These are phyloP conservation scores for Cryptosporidium viatorum DNA, from an alignment of 169 alveolate species.

Conservation along the genomic window DNA sequence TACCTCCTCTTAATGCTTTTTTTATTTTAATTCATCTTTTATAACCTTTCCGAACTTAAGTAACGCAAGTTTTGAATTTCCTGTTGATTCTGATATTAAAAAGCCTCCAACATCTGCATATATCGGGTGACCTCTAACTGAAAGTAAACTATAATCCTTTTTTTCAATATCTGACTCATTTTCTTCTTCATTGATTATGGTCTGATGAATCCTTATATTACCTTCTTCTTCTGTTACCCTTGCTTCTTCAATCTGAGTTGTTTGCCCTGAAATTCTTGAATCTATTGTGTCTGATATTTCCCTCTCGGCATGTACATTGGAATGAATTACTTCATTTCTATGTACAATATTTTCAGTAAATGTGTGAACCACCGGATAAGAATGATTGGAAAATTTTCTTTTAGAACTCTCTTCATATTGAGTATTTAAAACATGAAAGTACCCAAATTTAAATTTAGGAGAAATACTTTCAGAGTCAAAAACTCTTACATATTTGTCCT, in stretches of 20 bases:
- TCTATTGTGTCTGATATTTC: neutral
- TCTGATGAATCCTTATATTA: neutral
- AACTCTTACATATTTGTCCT: constrained; percentile 14
- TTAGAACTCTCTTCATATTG: neutral
- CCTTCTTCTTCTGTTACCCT: neutral
- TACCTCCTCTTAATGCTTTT: neutral
- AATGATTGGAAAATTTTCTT: neutral
- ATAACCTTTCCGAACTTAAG: neutral
- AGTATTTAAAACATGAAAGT: neutral
- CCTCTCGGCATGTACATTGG: neutral
- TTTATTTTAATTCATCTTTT: neutral
- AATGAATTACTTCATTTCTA: neutral
- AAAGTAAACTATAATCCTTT: constrained; percentile 19
- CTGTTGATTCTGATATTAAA: constrained; percentile 9
- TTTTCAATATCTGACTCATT: neutral
- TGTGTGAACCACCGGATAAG: neutral
- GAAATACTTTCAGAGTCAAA: neutral
- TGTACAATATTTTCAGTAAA: neutral
- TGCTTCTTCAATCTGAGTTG: neutral
- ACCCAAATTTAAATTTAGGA: neutral
- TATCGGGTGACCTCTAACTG: constrained; percentile 59
- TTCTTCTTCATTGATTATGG: neutral
- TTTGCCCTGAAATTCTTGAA: neutral
- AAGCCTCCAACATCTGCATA: constrained; percentile 49
- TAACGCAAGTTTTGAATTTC: constrained; percentile 17